These are phyloP conservation scores for Desmodesmus armatus DNA, from an alignment of 139 green algal genomes.

Conservation along the genomic window DNA sequence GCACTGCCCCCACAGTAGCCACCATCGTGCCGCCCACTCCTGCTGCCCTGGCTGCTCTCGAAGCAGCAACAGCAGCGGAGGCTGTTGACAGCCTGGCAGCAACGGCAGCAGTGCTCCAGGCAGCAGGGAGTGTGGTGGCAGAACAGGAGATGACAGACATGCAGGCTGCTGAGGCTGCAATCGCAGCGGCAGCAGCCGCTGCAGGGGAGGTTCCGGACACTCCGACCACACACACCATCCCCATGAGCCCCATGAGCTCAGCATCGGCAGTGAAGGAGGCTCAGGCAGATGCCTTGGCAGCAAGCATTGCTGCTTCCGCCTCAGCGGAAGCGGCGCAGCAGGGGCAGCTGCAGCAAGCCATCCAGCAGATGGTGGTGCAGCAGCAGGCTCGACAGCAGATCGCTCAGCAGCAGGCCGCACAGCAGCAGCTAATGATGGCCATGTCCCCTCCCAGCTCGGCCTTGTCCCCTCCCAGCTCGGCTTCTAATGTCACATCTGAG, in stretches of 20 bases:
- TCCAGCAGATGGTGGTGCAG: background rate
- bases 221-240: background rate
- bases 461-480: no score
- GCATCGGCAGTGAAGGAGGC: background rate
- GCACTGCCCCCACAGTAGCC: no score
- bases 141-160: background rate
- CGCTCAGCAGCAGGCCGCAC: background rate
- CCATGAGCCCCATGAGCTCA: background rate
- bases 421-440: background rate
- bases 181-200: background rate
- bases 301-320: background rate
- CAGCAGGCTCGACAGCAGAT: background rate
- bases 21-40: no score
- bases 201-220: background rate
- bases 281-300: background rate
- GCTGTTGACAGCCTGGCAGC: slow-evolving; percentile 20
- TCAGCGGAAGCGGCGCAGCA: no score
- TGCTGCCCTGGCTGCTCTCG: no score
- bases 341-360: background rate
- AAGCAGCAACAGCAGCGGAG: no score
- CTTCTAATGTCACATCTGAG: no score
- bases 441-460: background rate
- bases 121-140: background rate
- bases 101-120: background rate
- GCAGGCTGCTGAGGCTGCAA: background rate